Evolutionary conservation across 441 rosid genomes (phyloP).

Genomic region (Omphalea diandra): DNA sequence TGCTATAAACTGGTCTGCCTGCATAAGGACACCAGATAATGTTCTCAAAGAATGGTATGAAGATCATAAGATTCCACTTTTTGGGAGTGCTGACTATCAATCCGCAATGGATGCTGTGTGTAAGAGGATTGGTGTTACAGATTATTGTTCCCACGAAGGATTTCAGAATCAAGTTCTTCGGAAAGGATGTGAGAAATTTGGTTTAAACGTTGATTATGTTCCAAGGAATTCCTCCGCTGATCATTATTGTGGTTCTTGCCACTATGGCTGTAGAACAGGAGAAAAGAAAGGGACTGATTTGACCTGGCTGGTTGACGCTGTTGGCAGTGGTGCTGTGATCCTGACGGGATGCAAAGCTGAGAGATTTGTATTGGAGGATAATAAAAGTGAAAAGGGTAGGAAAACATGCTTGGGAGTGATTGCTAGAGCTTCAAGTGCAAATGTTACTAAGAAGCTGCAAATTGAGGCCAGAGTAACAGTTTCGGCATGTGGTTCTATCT

Average conservation of each 20-base stretch:
- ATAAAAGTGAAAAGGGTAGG: slow-evolving; percentile 22
- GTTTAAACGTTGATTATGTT: slow-evolving; percentile 45
- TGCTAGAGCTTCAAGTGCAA: slow-evolving; percentile 37
- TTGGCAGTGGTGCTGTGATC: slow-evolving; percentile 53
- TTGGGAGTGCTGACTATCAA: slow-evolving; percentile 46
- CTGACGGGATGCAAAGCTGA: slow-evolving; percentile 76
- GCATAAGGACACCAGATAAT: slow-evolving; percentile 50
- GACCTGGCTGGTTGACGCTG: slow-evolving; percentile 83
- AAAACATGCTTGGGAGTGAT: slow-evolving; percentile 62
- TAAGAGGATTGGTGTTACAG: slow-evolving; percentile 58
- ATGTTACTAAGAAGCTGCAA: slow-evolving; percentile 40
- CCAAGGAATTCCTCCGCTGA: slow-evolving; percentile 54
- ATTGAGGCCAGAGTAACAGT: slow-evolving; percentile 67
- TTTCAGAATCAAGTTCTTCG: slow-evolving; percentile 70
- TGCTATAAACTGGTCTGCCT: slow-evolving; percentile 78
- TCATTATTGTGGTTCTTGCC: slow-evolving; percentile 77
- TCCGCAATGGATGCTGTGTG: slow-evolving; percentile 60
- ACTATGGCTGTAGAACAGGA: slow-evolving; percentile 63
- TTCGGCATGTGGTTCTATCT: slow-evolving; percentile 65
- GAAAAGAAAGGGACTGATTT: slow-evolving; percentile 65
- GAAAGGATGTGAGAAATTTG: slow-evolving; percentile 71
- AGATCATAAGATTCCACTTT: slow-evolving; percentile 48
- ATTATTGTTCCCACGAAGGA: slow-evolving; percentile 44
- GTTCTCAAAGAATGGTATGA: slow-evolving; percentile 62
- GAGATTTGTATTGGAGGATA: slow-evolving; percentile 39